Evolutionary conservation across 1,139 yeast genomes (phyloP).

Genomic region (Candida glucosophila): DNA sequence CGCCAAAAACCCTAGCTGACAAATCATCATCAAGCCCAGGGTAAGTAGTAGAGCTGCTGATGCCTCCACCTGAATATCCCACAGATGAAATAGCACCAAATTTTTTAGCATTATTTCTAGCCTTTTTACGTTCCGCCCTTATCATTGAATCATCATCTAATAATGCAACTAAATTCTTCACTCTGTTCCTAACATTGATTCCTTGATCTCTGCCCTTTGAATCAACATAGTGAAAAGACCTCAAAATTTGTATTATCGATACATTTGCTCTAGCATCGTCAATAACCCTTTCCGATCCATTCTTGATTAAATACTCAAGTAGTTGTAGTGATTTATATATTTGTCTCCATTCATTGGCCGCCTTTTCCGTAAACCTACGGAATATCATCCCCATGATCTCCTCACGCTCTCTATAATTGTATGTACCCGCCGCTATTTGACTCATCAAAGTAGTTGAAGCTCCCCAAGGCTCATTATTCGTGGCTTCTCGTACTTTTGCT

Average conservation of each 20-base stretch:
- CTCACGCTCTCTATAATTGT: conserved; percentile 74
- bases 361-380: conserved; percentile 85
- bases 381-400: conserved; percentile 66
- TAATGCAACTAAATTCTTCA: conserved; percentile 64
- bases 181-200: conserved; percentile 84
- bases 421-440: conserved; percentile 91
- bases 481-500: conserved; percentile 93
- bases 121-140: conserved; percentile 80
- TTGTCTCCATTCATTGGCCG: conserved; percentile 97
- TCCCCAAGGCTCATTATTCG: conserved; percentile 99
- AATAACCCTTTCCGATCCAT: conserved; percentile 90
- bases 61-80: conserved; percentile 43
- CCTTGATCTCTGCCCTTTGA: conserved; percentile 96
- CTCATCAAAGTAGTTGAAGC: conserved; percentile 88
- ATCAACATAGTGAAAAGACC: conserved; percentile 90
- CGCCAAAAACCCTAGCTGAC: conserved; percentile 60
- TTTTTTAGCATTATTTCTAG: conserved; percentile 75
- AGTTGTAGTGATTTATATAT: conserved; percentile 89
- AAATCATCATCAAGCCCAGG: conserved; percentile 47
- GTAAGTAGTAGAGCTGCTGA: conserved; percentile 24
- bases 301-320: conserved; percentile 81
- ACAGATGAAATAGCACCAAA: conserved; percentile 60
- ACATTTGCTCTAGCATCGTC: conserved; percentile 88
- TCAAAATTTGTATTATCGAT: conserved; percentile 78
- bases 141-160: conserved; percentile 71